Evolutionary conservation across 2,329 filamentous ascomycete genomes (phyloP).

Genomic region (Colletotrichum melonis): DNA sequence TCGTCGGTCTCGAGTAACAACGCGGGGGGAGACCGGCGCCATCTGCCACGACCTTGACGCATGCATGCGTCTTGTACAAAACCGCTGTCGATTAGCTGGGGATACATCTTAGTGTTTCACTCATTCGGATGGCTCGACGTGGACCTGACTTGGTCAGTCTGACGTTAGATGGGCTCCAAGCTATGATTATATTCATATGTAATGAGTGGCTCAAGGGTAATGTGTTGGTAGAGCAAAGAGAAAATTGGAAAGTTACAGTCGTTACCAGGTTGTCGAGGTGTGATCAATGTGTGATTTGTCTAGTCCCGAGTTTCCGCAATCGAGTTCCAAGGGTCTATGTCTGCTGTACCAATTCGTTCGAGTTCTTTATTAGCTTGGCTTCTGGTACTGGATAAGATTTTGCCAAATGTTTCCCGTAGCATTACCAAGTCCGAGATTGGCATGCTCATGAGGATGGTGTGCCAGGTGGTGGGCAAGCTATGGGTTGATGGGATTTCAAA

Average conservation of each 20-base stretch:
- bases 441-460: background rate
- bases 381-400: no score
- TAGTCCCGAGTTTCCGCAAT: background rate
- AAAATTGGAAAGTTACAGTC: constrained; percentile 30
- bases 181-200: constrained; percentile 30
- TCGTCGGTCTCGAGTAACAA: constrained; percentile 18
- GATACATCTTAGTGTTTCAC: constrained; percentile 26
- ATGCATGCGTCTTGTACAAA: constrained; percentile 27
- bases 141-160: constrained; percentile 25
- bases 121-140: constrained; percentile 25
- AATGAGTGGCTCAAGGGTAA: constrained; percentile 30
- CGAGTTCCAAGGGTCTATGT: background rate
- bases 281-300: background rate
- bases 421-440: background rate
- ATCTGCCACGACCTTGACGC: constrained; percentile 4
- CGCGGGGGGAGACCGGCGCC: constrained; percentile 1
- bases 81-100: constrained; percentile 7
- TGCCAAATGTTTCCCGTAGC: no score
- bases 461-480: background rate
- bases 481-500: background rate
- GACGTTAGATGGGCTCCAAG: constrained; percentile 16
- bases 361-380: no score
- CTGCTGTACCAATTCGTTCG: no score
- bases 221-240: constrained; percentile 30
- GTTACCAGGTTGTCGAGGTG: constrained; percentile 21